Conservation (phyloP, 2,329 filamentous ascomycete genomes). For the Aureobasidium mangrovei region DNA sequence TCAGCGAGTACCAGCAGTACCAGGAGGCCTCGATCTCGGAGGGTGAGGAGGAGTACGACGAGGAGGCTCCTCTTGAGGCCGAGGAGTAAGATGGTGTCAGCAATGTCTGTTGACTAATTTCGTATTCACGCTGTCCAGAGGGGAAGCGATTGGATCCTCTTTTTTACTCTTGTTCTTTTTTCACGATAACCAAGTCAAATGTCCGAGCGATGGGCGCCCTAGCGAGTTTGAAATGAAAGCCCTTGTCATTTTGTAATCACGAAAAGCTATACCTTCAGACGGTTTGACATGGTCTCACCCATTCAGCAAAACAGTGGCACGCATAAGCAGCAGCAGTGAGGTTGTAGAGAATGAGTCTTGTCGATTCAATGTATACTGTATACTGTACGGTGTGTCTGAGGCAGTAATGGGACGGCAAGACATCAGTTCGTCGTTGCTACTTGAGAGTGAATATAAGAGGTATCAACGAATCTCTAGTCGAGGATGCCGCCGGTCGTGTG, state of each 20-base stretch:
- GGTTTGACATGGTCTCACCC: too few relatives aligned
- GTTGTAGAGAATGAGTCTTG: too few relatives aligned
- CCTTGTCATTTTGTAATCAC: slow-evolving; percentile 11
- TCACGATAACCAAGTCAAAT: slow-evolving; percentile 11
- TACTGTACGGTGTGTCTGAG: too few relatives aligned
- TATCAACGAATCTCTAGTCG: too few relatives aligned
- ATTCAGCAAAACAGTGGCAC: neutral
- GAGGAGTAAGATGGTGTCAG: slow-evolving; percentile 51
- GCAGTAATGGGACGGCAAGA: too few relatives aligned
- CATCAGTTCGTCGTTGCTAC: too few relatives aligned
- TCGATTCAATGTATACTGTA: too few relatives aligned
- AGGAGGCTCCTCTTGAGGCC: slow-evolving; percentile 65
- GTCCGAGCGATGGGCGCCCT: slow-evolving; percentile 13
- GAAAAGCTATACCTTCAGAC: neutral
- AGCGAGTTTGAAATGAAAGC: slow-evolving; percentile 13
- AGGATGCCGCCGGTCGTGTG: too few relatives aligned
- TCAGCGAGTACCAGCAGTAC: slow-evolving; percentile 99
- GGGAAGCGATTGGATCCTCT: slow-evolving; percentile 12
- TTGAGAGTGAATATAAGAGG: too few relatives aligned
- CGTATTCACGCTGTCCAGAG: slow-evolving; percentile 12
- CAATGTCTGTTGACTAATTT: slow-evolving; percentile 1
- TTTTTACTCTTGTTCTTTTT: slow-evolving; percentile 6
- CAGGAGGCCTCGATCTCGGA: slow-evolving; percentile 97
- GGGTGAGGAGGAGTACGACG: slow-evolving; percentile 90
- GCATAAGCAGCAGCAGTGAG: neutral